Evolutionary conservation across 306 rosid species (phyloP).

Genomic region (Castanea sativa): DNA sequence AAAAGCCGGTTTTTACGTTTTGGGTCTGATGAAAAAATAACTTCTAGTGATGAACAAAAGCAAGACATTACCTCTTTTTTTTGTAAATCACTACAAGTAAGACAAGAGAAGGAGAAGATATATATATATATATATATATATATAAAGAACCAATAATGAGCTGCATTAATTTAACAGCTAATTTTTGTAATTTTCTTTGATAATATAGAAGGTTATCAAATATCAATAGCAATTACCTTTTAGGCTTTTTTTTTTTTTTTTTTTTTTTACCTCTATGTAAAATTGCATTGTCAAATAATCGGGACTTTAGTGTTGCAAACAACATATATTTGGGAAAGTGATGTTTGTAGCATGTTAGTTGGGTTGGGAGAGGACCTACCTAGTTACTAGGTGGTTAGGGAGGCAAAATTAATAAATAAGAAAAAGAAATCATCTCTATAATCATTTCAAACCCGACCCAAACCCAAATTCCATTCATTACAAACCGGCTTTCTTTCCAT

Average conservation of each 20-base stretch:
- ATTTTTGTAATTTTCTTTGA: constrained; percentile 35
- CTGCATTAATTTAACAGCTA: constrained; percentile 24
- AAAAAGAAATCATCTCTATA: not conserved
- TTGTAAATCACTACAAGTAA: not conserved
- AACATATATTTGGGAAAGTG: constrained; percentile 16
- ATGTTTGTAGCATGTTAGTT: not conserved
- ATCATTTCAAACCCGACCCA: not conserved
- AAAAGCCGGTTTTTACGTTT: constrained; percentile 35
- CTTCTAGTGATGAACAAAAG: constrained; percentile 40
- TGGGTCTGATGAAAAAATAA: constrained; percentile 22
- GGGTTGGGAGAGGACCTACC: not conserved
- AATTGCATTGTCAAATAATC: not conserved
- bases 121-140: too few relatives aligned
- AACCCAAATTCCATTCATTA: not conserved
- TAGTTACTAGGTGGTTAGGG: not conserved
- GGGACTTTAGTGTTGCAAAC: constrained; percentile 11
- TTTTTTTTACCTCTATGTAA: not conserved
- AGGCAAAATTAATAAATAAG: not conserved
- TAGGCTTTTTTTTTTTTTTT: too few relatives aligned
- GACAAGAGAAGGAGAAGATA: constrained; percentile 29
- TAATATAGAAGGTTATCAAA: constrained; percentile 30
- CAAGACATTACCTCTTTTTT: not conserved
- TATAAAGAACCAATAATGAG: constrained; percentile 36
- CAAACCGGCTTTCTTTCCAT: not conserved
- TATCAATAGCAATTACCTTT: constrained; percentile 4